Base-by-base conservation (phyloP, 352 stramenopile species). In the Blastocystis hominis region DNA sequence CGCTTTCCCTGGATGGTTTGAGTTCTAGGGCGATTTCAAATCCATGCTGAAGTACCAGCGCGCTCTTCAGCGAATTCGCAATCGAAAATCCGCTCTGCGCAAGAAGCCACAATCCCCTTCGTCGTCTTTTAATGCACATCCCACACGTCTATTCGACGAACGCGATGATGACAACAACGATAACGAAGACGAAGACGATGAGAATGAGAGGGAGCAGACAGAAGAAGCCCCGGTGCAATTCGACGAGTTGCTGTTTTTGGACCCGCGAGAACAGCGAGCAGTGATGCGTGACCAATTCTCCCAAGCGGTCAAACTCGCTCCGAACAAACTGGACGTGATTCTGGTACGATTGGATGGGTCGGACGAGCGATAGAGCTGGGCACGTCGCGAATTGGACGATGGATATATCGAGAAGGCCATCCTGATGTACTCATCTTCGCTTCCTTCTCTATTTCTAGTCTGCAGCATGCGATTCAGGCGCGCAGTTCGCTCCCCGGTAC, bases 391-490 rank as follows among this genome's bases (percentile, higher is more conserved):
- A 36, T n/a, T 36, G 9, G 24, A 75, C 34, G 42, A 24, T 15
- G 63, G 63, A 47, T 75, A 47, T 36, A 75, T 75, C 42, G 63
- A 75, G 13, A 75, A 75, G 63, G 63, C 63, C 42, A 75, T 75
- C 24, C 24, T 17, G 24, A 75, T 75, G 63, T 75, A 17, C 0
- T 9, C 20, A 56, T 56, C 9, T 9, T n/a, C n/a, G 20, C 20
- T 56, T 9, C 20, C 9, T 20, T 9, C 9, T 9, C 20, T 56
- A 56, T 56, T 9, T 56, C 9, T 56, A 56, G 50, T 56, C 50
- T 56, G 50, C 0, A 56, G 50, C 10, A 56, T 0, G 50, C 50
- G 50, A 17, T 56, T 0, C 9, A 20, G 50, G 50, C 50, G 50
- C 10, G 50, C 50, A 17, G 20, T 9, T 30, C 20, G 6, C 59